Evolutionary conservation across 306 rosid species (phyloP), one percentile per base, ranked within the genome.

Genomic region (Pyrus betulifolia): DNA sequence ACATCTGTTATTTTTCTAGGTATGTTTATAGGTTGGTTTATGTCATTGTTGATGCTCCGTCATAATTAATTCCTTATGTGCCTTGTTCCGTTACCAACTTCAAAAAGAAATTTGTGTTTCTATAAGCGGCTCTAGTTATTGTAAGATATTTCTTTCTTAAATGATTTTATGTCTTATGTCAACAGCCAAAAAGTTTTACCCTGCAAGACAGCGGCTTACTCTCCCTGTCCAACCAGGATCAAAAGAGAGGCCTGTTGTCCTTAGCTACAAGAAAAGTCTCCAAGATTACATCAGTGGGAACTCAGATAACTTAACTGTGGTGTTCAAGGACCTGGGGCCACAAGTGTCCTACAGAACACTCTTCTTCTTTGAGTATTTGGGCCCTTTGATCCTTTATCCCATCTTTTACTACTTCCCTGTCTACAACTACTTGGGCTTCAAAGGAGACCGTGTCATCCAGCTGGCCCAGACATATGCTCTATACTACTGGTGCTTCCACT

Each of bases 401-500:
- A 78, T 96, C 78, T 96, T 92, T 86, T 96, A 96, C 69, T 96
- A 82, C 85, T 83, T 88, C 82, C 90, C 90, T 25, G 97, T 92
- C 58, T 96, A 96, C 64, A 18, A 81, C 82, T 88, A 60, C 64
- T 84, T 96, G 9, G 98, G 98, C 40, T 87, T 87, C 88, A 84
- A 91, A 76, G 89, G 81, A 15, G 97, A 89, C 64, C 97, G 90
- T n/a, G 88, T 83, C 84, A 84, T 89, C 87, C 90, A 74, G 57
- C 93, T 93, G 0, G 96, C 86, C 77, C 99, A 96, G 86, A 92
- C 98, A 22, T 96, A 91, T 79, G 99, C 99, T 60, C 10, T 96
- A 75, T 92, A 88, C 89, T 96, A 92, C 76, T 96, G 97, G 97
- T 92, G 97, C 70, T 91, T 96, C 89, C 99, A 92, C 74, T 96